Percentiles rank a stretch among this genome's conserved stretches.
These are phyloP conservation scores for Fusarium brevicatenulatum DNA, from an alignment of 2,329 filamentous ascomycete genomes.

Conservation along the genomic window DNA sequence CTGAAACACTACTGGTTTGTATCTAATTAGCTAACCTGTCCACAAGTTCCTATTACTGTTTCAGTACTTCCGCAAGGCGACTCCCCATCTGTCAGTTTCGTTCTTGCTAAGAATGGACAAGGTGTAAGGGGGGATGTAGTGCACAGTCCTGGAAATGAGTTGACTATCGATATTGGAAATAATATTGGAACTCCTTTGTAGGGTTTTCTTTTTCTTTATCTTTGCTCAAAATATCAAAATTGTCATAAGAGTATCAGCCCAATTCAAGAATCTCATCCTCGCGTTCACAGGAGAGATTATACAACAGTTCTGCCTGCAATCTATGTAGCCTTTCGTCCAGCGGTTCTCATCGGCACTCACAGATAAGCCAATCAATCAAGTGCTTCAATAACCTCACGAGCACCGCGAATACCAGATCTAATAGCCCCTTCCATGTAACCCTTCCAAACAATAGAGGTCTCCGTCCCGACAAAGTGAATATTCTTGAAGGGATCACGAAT, in stretches of 20 bases:
- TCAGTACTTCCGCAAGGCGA: neutral
- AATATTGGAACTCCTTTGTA: neutral
- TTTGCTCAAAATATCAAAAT: neutral
- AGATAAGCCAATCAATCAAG: neutral
- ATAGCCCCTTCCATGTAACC: neutral
- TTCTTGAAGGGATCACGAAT: neutral
- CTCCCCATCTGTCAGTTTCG: neutral
- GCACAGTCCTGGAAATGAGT: neutral
- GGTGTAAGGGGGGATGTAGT: neutral
- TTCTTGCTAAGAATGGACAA: neutral
- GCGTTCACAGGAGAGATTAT: no score
- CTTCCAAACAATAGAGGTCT: neutral
- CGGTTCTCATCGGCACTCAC: rapidly evolving
- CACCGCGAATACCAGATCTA: neutral
- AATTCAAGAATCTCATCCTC: rapidly evolving
- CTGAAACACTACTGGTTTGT: neutral
- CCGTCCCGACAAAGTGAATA: neutral
- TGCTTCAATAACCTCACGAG: slow-evolving; percentile 42
- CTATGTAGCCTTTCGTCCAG: rapidly evolving
- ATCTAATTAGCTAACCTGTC: rapidly evolving
- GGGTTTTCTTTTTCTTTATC: neutral
- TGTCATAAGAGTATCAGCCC: rapidly evolving
- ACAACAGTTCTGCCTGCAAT: neutral
- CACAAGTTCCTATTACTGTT: neutral
- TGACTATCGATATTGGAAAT: neutral